Evolutionary conservation across 768 basidiomycete genomes (phyloP), one percentile per base, ranked within the genome.

Genomic region (Hericium rajendrae): DNA sequence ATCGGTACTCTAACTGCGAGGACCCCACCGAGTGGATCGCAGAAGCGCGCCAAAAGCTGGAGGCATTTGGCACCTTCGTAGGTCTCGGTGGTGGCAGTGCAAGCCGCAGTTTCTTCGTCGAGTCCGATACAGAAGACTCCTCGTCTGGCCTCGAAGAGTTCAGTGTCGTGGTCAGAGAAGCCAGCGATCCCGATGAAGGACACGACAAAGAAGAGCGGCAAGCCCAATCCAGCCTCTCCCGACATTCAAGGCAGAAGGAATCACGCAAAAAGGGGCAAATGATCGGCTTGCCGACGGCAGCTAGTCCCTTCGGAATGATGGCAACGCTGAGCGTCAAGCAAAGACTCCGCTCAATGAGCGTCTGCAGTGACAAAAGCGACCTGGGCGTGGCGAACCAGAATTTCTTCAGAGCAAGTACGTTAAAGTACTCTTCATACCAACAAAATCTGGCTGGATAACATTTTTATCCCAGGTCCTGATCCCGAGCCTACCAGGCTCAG

Each of bases 1-100:
- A 28, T 15, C 11, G 32, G 16, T 38, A 16, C 18, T 10, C 20
- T 11, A 38, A 5, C 5, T 6, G 8, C 12, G 57, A 57, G 48
- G 79, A 84, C 57, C 84, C 81, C 53, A 80, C 89, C 48, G 82
- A 86, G 59, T 91, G 89, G 89, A 83, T 91, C 56, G 75, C 82
- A 6, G 85, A 83, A 67, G 88, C 88, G 0, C 79, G 82, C 53
- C 79, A 83, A 58, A 84, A 80, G 39, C 74, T 90, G 50, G 76
- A 81, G 56, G 82, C 85, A 56, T 85, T 88, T 59, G 85, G 81
- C 12, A 79, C 77, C 15, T 81, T 82, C 65, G 82, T 89, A 57
- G 83, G 78, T 38, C 78, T 82, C 59, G 83, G 79, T 32, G 82
- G 81, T 52, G 74, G 80, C 2, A 72, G 76, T 37, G 74, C 80